Evolutionary conservation across 2,329 filamentous ascomycete genomes (phyloP).

Genomic region (Claviceps citrina): DNA sequence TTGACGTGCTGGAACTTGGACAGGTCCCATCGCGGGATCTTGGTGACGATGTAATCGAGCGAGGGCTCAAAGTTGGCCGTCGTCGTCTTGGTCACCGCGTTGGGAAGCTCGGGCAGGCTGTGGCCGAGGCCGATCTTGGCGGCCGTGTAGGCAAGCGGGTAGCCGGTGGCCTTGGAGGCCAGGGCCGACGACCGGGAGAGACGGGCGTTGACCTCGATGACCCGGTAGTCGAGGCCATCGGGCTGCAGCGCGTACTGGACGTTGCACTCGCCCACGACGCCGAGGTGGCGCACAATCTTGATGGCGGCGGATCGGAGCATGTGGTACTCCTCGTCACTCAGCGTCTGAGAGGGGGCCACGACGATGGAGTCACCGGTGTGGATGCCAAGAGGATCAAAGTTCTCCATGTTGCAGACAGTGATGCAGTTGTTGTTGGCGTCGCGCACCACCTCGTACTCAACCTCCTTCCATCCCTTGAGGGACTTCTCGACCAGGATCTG

Average conservation of each 20-base stretch:
- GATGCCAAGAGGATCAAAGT: slow-evolving; percentile 93
- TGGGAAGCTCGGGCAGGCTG: slow-evolving; percentile 86
- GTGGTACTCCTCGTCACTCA: slow-evolving; percentile 97
- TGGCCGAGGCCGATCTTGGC: slow-evolving; percentile 97
- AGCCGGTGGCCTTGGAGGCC: slow-evolving; percentile 94
- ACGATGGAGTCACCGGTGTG: slow-evolving; percentile 99
- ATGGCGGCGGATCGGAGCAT: slow-evolving; percentile 96
- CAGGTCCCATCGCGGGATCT: slow-evolving; percentile 96
- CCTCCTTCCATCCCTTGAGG: slow-evolving; percentile 98
- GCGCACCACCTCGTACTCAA: slow-evolving; percentile 95
- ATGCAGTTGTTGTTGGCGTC: slow-evolving; percentile 98
- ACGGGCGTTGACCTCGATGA: slow-evolving; percentile 98
- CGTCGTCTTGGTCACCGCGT: slow-evolving; percentile 95
- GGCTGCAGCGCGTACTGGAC: slow-evolving; percentile 95
- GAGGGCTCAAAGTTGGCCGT: slow-evolving; percentile 98
- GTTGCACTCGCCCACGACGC: slow-evolving; percentile 96
- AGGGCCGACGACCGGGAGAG: slow-evolving; percentile 92
- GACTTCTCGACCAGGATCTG: slow-evolving; percentile 98
- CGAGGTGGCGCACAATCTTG: slow-evolving; percentile 94
- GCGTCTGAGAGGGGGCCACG: slow-evolving; percentile 87
- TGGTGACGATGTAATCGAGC: slow-evolving; percentile 94
- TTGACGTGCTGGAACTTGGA: slow-evolving; percentile 99
- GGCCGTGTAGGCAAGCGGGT: slow-evolving; percentile 90
- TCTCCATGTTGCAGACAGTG: slow-evolving; percentile 71
- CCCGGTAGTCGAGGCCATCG: slow-evolving; percentile 91